Conservation (phyloP, 2,329 filamentous ascomycete genomes). For the Penicillium hesseltinei region DNA sequence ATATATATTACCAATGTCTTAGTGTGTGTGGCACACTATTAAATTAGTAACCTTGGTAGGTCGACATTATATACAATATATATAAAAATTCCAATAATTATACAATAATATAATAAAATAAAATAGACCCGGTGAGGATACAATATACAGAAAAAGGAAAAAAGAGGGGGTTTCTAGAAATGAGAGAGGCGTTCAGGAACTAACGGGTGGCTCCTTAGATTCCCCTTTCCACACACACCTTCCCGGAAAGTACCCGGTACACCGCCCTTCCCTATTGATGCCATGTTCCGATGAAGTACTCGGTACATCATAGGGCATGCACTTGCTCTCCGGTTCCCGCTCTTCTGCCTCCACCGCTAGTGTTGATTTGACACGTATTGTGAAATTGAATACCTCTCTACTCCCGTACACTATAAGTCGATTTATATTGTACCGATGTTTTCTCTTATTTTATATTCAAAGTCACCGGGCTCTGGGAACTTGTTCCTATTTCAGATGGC, state of each 20-base stretch:
- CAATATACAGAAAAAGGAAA: neutral
- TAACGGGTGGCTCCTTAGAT: conserved; percentile 12
- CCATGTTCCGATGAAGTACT: neutral
- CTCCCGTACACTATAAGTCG: too few species aligned
- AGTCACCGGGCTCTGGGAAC: neutral
- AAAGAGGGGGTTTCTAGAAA: conserved; percentile 2
- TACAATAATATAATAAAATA: neutral
- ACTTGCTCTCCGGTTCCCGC: neutral
- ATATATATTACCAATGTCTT: neutral
- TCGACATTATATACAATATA: neutral
- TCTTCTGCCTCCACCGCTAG: conserved; percentile 10
- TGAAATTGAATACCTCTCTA: neutral
- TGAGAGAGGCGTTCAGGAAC: conserved; percentile 12
- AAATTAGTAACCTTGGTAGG: neutral
- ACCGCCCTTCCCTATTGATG: neutral
- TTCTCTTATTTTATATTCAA: neutral
- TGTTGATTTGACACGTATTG: conserved; percentile 19
- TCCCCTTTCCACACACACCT: conserved; percentile 9
- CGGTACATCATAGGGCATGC: neutral
- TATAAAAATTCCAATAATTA: neutral
- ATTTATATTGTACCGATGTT: neutral
- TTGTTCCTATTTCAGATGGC: neutral
- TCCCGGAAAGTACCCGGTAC: conserved; percentile 4
- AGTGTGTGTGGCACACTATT: neutral
- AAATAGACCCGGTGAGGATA: neutral